Evolutionary conservation across 768 basidiomycete genomes (phyloP), one percentile per base, ranked within the genome.

Genomic region (Erythrobasidium yunnanense): DNA sequence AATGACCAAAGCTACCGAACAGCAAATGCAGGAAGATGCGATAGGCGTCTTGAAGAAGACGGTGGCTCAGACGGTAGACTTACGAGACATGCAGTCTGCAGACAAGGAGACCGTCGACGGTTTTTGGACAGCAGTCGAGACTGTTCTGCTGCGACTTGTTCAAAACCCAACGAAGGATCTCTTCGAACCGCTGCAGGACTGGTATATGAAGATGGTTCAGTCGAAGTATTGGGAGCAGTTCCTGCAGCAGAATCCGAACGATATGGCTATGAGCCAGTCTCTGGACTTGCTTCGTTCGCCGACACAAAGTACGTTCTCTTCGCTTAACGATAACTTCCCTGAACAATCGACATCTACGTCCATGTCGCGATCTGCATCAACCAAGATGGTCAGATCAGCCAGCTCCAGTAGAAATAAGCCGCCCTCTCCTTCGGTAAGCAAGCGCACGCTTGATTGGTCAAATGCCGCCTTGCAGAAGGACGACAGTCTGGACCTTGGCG

Each of bases 121-220:
- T n/a, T n/a, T 42, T 33, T 50, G 45, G 45, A 63, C 60, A 4
- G 60, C 60, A 13, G 45, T 49, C 6, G 60, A 63, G 30, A 63
- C 42, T 25, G 49, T 38, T 13, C 32, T 63, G 27, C 38, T 63
- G 6, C 46, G 60, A n/a, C 60, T 63, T 13, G 60, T 29, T 23
- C 60, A 63, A 23, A 63, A 63, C 27, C 60, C 60, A 8, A 63
- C 32, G 17, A 25, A 38, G 13, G 60, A 63, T 25, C 17, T 63
- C 33, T 63, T 63, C 30, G 60, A 63, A 15, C 60, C 60, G 17
- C 46, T 63, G 8, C 32, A 50, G 49, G 60, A 51, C 47, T 63
- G 60, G 60, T 18, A 50, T 18, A 13, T 63, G 20, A 15, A 29
- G 4, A 32, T n/a, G 18, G 42, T 63, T 13, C 60, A 63, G 30